Base-by-base conservation (phyloP, 805 yeast species). In the Candida dajiaensis region DNA sequence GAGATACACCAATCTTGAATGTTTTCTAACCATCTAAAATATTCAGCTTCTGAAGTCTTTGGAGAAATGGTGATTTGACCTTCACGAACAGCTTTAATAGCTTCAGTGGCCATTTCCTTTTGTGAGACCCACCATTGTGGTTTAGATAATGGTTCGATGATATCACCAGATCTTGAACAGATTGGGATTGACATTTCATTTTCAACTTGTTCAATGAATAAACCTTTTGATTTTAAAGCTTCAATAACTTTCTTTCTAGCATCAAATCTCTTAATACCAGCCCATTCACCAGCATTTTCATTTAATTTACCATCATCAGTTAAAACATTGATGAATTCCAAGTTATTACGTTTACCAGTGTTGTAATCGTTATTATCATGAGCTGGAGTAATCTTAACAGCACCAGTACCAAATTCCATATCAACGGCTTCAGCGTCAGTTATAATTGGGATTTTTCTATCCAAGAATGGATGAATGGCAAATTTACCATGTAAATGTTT, bases 101-200 rank as follows among this genome's bases (percentile, higher is more conserved):
- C 97, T 50, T 77, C 89, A 54, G 76, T 73, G 44, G 98, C 99
- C 86, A 89, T 86, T 47, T 82, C 86, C 59, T 76, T 76, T 71
- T 90, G 97, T 50, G 87, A 72, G 55, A 94, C 97, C 97, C 97
- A 94, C 99, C 99, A 94, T 74, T 94, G 99, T 51, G 99, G 99
- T 73, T 94, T 94, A 71, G 94, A 76, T 62, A 88, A 74, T 45
- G 99, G 99, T 74, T 94, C 99, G 61, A 94, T 90, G 53, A 94
- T 74, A 70, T 94, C 99, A 56, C 97, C 97, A 25, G 97, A 89
- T 79, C 97, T 85, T 38, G 94, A 87, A 72, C 99, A 94, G 44
- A 78, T 70, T 56, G 99, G 99, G 52, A 94, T 81, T 21, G 89
- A 77, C 99, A 94, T 94, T 69, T 94, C 96, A 65, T 94, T 92